Conservation (phyloP, 768 basidiomycete species). For the Zangia roseola region DNA sequence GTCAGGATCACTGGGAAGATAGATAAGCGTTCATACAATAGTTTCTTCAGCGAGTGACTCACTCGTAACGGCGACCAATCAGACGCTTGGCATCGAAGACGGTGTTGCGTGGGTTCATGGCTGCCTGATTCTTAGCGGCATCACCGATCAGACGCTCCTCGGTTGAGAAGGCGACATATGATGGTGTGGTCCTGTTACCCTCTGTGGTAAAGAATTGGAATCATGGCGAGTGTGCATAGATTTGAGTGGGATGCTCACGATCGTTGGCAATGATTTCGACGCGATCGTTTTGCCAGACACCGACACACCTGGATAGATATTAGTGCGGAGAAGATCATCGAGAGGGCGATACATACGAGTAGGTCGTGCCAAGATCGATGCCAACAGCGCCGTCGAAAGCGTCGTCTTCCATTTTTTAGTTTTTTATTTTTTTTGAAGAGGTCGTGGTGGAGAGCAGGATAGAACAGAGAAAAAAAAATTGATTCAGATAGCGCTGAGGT, state of each 20-base stretch:
- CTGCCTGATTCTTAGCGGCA: slow-evolving; percentile 98
- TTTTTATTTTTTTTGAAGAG: slow-evolving; percentile 31
- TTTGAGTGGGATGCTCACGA: slow-evolving; percentile 52
- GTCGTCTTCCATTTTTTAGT: slow-evolving; percentile 79
- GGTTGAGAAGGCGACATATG: slow-evolving; percentile 96
- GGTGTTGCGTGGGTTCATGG: slow-evolving; percentile 99
- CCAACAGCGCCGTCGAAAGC: slow-evolving; percentile 93
- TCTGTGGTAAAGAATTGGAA: slow-evolving; percentile 43
- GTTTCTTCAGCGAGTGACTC: slow-evolving; percentile 27
- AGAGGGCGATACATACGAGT: slow-evolving; percentile 62
- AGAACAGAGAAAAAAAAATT: slow-evolving; percentile 34
- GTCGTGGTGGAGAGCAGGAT: slow-evolving; percentile 34
- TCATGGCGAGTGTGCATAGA: not conserved
- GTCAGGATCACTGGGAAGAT: slow-evolving; percentile 72
- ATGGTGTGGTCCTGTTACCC: slow-evolving; percentile 98
- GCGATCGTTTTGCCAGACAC: slow-evolving; percentile 99
- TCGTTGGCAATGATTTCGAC: slow-evolving; percentile 99
- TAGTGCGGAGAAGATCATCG: slow-evolving; percentile 21
- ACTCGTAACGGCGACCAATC: slow-evolving; percentile 97
- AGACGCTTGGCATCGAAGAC: slow-evolving; percentile 99
- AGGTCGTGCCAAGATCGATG: slow-evolving; percentile 96
- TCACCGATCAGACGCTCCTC: slow-evolving; percentile 98
- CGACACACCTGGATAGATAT: slow-evolving; percentile 73
- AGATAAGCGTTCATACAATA: not conserved
- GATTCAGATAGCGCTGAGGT: slow-evolving; percentile 51